A percentile compares a stretch with the other conserved stretches of the same genome.
phyloP scores from a whole-genome alignment of 2,329 filamentous ascomycete species.

The Sphaerulina musiva region DNA sequence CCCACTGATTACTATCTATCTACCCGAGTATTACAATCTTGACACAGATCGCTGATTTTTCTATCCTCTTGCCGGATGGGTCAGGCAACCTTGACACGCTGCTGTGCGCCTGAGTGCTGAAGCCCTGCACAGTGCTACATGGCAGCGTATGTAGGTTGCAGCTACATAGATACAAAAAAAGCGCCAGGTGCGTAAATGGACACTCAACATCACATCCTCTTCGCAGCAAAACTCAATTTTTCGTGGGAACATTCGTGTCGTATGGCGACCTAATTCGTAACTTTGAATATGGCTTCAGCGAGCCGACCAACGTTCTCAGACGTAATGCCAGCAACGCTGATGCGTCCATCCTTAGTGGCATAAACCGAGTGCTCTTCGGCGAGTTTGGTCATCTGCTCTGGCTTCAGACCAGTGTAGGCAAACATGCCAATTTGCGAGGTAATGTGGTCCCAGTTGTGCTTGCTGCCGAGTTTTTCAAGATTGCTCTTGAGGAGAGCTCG shows the following conservation, averaged over 20 bases:
- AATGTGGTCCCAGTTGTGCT: slow-evolving; percentile 98
- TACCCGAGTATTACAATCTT: too few relatives aligned
- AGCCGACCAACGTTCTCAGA: slow-evolving; percentile 70
- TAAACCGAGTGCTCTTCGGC: slow-evolving; percentile 97
- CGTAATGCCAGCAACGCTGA: slow-evolving; percentile 80
- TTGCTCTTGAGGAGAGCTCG: slow-evolving; percentile 88
- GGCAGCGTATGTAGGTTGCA: too few relatives aligned
- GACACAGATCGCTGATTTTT: too few relatives aligned
- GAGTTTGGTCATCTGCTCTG: slow-evolving; percentile 84
- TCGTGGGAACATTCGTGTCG: background rate
- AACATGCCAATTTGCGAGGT: slow-evolving; percentile 99
- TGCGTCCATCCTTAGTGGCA: slow-evolving; percentile 85
- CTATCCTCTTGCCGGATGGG: too few relatives aligned
- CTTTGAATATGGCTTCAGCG: slow-evolving; percentile 76
- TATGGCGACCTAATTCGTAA: slow-evolving; percentile 53
- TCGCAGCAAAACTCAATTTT: too few relatives aligned
- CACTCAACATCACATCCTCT: too few relatives aligned
- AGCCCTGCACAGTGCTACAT: too few relatives aligned
- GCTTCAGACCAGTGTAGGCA: slow-evolving; percentile 86
- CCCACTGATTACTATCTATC: too few relatives aligned
- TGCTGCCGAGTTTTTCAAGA: slow-evolving; percentile 88
- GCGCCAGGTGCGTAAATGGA: too few relatives aligned
- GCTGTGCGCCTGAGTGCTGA: too few relatives aligned
- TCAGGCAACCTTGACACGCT: too few relatives aligned
- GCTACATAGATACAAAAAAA: too few relatives aligned